Evolutionary conservation across 2,329 filamentous ascomycete genomes (phyloP), one percentile per base, ranked within the genome.

Genomic region (Xylaria sp.): DNA sequence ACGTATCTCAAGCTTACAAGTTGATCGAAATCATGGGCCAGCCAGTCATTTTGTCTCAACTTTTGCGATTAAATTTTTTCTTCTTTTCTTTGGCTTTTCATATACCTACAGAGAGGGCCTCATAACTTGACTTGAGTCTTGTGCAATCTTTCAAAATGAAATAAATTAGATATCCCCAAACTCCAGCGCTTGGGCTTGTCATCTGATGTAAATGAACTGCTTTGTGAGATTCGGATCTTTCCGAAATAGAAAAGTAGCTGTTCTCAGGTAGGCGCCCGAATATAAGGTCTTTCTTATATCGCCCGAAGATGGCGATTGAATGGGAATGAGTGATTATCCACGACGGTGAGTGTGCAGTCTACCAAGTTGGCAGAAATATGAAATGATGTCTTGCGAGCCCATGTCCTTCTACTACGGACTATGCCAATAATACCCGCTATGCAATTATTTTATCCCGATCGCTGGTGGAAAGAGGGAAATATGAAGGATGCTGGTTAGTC

Each of bases 381-480:
- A 42, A 55, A 44, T 21, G 21, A 57, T 63, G 58, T 70, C 69
- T 70, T 63, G 63, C 63, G 69, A 71, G 37, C 51, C 37, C 42
- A 55, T 37, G 64, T 55, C 47, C 63, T 48, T 61, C 54, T 68
- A 65, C 6, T 47, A 47, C 13, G 48, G 55, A 47, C 35, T 63
- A 50, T 60, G 53, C 61, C 59, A 59, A 62, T 59, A 32, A 57
- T 53, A 58, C 50, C 40, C 37, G 16, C 57, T 35, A 69, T 62
- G 66, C 50, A 65, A 63, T 63, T 62, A 37, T 58, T 40, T 59
- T 51, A 54, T 53, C n/a, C 47, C 44, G 16, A 53, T 58, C 51
- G 63, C 44, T 59, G 23, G 66, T 35, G 48, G 63, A 42, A 60
- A 67, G 42, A n/a, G 10, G 51, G 13, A 42, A 13, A 13, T n/a